A percentile compares a stretch with the other conserved stretches of the same genome.
These are phyloP conservation scores for Entamoeba dispar DNA, from an alignment of 208 protist species.

Conservation along the genomic window DNA sequence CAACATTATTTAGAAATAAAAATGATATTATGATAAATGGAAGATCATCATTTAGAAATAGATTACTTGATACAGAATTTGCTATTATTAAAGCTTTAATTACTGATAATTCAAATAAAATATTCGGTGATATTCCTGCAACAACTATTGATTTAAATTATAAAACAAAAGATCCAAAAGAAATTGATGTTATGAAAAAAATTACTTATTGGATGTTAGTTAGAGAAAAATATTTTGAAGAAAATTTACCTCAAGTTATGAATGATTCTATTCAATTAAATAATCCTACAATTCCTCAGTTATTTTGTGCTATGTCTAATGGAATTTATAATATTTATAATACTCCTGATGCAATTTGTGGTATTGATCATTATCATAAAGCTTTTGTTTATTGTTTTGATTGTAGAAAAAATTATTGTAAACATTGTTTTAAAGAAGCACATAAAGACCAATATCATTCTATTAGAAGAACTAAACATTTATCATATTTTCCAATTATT, in stretches of 20 bases:
- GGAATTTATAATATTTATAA: background rate
- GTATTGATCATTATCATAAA: background rate
- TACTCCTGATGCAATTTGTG: background rate
- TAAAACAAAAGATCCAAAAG: background rate
- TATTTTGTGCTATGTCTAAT: background rate
- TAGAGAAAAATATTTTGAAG: background rate
- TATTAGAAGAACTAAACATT: background rate
- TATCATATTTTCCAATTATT: background rate
- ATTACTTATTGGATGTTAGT: background rate
- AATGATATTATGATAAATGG: no score
- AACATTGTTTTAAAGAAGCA: background rate
- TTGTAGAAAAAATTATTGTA: background rate
- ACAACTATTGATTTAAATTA: background rate
- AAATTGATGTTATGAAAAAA: background rate
- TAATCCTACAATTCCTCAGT: background rate
- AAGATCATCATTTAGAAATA: background rate
- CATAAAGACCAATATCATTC: background rate
- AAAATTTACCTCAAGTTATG: background rate
- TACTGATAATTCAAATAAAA: background rate
- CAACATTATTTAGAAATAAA: slow-evolving; percentile 14
- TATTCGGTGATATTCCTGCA: background rate
- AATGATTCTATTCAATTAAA: background rate
- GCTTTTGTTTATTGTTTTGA: background rate
- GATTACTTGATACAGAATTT: background rate
- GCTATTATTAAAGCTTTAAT: background rate